Conservation (phyloP, 1,284 basidiomycete species). For the Neonothopanus nambi region DNA sequence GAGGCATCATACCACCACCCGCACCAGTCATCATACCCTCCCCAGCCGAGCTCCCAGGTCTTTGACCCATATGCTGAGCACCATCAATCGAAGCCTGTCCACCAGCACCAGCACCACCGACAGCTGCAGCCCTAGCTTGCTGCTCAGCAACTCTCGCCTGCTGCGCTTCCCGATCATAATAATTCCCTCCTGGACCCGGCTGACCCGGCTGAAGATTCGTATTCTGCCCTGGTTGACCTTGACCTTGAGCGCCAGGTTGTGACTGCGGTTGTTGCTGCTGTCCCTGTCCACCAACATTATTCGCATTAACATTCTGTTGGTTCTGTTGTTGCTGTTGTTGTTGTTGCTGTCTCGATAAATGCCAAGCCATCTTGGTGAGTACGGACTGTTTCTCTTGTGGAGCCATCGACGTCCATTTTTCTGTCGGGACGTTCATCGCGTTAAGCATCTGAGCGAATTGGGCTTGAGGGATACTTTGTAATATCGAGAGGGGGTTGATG, state of each 20-base stretch:
- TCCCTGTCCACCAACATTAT: neutral
- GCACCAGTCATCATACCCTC: neutral
- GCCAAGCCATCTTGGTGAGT: neutral
- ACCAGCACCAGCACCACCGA: neutral
- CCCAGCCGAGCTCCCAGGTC: slow-evolving; percentile 10
- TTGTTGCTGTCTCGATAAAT: neutral
- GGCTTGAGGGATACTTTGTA: neutral
- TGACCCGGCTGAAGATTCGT: neutral
- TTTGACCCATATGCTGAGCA: neutral
- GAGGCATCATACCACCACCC: slow-evolving; percentile 9
- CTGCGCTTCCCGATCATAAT: neutral
- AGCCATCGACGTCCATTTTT: slow-evolving; percentile 1
- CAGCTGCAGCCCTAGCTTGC: neutral
- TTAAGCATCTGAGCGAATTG: slow-evolving; percentile 4
- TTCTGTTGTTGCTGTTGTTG: slow-evolving; percentile 1
- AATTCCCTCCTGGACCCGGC: neutral
- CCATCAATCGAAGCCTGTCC: neutral
- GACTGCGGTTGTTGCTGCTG: neutral
- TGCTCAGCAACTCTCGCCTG: neutral
- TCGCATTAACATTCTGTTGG: neutral
- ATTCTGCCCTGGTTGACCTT: neutral
- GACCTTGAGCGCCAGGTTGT: neutral
- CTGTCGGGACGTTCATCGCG: neutral
- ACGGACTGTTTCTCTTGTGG: neutral
- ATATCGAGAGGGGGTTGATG: neutral